A percentile compares a stretch with the other conserved stretches of the same genome.
These are phyloP conservation scores for Oryza glumipatula DNA, from an alignment of 176 grass and related monocot genomes.

Conservation along the genomic window DNA sequence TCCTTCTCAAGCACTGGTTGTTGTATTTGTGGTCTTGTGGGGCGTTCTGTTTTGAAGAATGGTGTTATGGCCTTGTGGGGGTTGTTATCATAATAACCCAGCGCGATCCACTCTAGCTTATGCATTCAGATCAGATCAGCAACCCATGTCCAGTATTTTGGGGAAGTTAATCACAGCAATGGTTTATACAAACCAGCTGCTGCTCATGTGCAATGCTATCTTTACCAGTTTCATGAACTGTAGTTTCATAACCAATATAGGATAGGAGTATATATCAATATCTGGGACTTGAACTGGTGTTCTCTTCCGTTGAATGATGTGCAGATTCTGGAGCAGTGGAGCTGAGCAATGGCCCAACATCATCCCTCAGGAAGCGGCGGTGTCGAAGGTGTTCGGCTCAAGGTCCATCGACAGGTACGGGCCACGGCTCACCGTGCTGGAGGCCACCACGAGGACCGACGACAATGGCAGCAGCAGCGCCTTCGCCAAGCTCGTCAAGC, in stretches of 20 bases:
- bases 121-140: background rate
- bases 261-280: no score
- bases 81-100: background rate
- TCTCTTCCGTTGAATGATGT: background rate
- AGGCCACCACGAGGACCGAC: conserved; percentile 82
- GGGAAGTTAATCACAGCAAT: background rate
- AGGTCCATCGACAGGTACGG: conserved; percentile 78
- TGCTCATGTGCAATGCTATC: background rate
- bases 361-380: conserved; percentile 67
- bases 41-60: conserved; percentile 12
- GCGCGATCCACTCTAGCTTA: background rate
- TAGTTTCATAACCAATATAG: background rate
- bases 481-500: conserved; percentile 81
- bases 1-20: conserved; percentile 30
- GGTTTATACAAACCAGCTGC: background rate
- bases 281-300: no score
- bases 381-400: conserved; percentile 88
- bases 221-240: background rate
- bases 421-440: conserved; percentile 74
- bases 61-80: conserved; percentile 36
- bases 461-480: conserved; percentile 53
- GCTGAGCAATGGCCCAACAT: conserved; percentile 88
- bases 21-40: conserved; percentile 7
- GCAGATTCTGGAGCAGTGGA: conserved; percentile 93
- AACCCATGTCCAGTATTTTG: background rate